These are phyloP conservation scores for Excoecaria cochinchinensis DNA, from an alignment of 345 rosid species.

Conservation along the genomic window DNA sequence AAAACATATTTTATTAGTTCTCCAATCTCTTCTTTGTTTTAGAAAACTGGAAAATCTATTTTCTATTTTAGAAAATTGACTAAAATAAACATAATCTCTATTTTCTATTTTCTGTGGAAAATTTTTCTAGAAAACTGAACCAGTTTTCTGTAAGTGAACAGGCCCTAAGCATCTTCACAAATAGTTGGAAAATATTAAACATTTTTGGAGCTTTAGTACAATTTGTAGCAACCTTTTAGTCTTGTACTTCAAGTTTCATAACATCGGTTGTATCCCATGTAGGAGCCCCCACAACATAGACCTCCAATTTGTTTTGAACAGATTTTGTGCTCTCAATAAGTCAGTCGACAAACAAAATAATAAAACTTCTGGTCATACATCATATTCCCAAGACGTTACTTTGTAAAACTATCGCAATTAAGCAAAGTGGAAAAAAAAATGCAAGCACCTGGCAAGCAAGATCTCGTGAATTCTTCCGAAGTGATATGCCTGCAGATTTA, in stretches of 20 bases:
- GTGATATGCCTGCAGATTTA: constrained; percentile 49
- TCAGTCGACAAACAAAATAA: not conserved
- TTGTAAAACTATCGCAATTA: not conserved
- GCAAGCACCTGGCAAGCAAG: constrained; percentile 87
- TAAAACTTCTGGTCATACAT: not conserved
- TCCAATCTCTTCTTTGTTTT: too few relatives aligned
- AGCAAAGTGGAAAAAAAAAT: not conserved
- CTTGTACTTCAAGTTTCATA: not conserved
- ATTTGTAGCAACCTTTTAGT: not conserved
- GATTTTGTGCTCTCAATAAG: not conserved
- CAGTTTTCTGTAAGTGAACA: too few relatives aligned
- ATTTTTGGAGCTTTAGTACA: not conserved
- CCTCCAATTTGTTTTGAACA: not conserved
- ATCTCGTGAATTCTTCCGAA: constrained; percentile 71
- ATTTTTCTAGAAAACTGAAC: too few relatives aligned
- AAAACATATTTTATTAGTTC: too few relatives aligned
- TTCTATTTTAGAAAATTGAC: too few relatives aligned
- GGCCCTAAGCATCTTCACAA: not conserved
- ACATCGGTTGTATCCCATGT: not conserved
- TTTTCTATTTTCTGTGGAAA: too few relatives aligned
- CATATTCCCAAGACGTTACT: constrained; percentile 10
- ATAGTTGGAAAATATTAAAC: not conserved
- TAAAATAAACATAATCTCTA: too few relatives aligned
- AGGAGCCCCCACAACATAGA: not conserved
- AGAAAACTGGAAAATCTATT: too few relatives aligned